Conservation (phyloP, 352 stramenopile genomes). For the Phytophthora syringae region DNA sequence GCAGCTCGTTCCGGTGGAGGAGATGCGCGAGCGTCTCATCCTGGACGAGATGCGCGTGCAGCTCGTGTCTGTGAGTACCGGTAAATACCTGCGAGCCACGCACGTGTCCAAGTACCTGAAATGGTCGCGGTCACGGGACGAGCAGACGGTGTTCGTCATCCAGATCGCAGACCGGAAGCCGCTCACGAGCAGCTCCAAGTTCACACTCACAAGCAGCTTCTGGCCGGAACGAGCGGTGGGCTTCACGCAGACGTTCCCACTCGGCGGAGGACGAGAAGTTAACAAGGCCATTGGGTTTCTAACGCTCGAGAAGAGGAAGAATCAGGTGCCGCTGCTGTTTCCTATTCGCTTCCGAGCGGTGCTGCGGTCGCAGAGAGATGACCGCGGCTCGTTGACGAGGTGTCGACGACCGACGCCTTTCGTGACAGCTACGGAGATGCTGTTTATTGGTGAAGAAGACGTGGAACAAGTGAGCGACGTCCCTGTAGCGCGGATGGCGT, state of each 20-base stretch:
- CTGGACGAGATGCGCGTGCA: conserved; percentile 69
- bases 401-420: conserved; percentile 43
- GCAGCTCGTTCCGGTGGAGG: conserved; percentile 58
- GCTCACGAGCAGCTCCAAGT: conserved; percentile 54
- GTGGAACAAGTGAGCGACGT: conserved; percentile 40
- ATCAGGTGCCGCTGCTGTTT: conserved; percentile 63
- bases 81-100: conserved; percentile 66
- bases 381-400: conserved; percentile 24
- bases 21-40: conserved; percentile 61
- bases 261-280: conserved; percentile 54
- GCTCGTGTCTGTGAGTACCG: conserved; percentile 51
- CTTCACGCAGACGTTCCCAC: conserved; percentile 62
- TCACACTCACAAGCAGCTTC: conserved; percentile 66
- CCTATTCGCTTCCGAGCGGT: conserved; percentile 65
- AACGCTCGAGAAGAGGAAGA: conserved; percentile 74
- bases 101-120: conserved; percentile 74
- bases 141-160: conserved; percentile 71
- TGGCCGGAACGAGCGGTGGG: conserved; percentile 57
- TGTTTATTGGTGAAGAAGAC: conserved; percentile 63
- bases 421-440: conserved; percentile 57
- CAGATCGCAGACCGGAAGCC: conserved; percentile 61
- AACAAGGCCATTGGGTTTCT: conserved; percentile 65
- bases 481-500: conserved; percentile 44
- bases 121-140: conserved; percentile 60
- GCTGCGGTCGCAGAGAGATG: conserved; percentile 38